Evolutionary conservation across 192 early-diverging fungal species (phyloP), one percentile per base, ranked within the genome.

Genomic region (Gryganskiella cystojenkinii): DNA sequence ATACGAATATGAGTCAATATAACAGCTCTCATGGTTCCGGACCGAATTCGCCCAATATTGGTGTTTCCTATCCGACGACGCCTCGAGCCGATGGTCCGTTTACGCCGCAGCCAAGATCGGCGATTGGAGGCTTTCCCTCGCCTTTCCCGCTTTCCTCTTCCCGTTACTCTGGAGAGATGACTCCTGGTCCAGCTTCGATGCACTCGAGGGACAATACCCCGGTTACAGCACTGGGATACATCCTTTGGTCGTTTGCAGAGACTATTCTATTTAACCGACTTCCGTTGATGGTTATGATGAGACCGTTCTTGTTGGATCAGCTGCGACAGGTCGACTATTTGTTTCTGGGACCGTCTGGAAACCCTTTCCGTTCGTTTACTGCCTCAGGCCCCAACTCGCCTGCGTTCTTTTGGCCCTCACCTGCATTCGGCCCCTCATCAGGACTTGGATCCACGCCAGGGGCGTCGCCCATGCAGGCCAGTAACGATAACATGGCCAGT

Each of bases 231-330:
- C 56, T 71, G 47, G 84, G 85, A 2, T 89, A 79, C 55, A 74
- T 82, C 1, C 59, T 79, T 2, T 89, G 87, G 87, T 70, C 82
- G 2, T 83, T 89, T 53, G 70, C 87, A 10, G 87, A 89, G 56
- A 84, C 87, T 17, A 64, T 87, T 30, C 59, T 84, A 11, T 82
- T 59, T 30, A 86, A 83, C 30, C 82, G 80, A 27, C 67, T 79
- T 3, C 87, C 87, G 0, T 30, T 89, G n/a, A 61, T 85, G 50
- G 51, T 83, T 22, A 81, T 80, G 65, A 61, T 87, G 53, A 68
- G 73, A 54, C 81, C 82, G 0, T 85, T 82, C 53, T 64, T 87
- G 1, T 53, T 75, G 15, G 80, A 84, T 17, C 79, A 80, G 25
- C 37, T 87, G 14, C 80, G 68, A 24, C 52, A 79, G 58, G 53